Percentiles rank a stretch among this genome's conserved stretches.
These are phyloP conservation scores for Fimicolochytrium jonesii DNA, from an alignment of 192 early-diverging fungal species.

Conservation along the genomic window DNA sequence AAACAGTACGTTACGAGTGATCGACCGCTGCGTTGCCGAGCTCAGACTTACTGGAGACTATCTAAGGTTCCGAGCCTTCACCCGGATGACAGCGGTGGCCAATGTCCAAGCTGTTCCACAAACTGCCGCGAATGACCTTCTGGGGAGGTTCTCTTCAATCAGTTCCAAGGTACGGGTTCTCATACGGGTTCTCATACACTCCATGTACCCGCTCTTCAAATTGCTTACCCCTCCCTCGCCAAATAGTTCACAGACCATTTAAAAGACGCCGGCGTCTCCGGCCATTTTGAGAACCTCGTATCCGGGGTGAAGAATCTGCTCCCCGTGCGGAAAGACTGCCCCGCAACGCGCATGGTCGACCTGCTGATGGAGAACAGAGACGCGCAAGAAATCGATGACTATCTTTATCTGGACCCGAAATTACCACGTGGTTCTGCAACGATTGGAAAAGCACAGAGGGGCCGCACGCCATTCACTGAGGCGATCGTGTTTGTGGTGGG, in stretches of 20 bases:
- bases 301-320: constrained; percentile 94
- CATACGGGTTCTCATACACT: background rate
- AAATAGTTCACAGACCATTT: constrained; percentile 39
- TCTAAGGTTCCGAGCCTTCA: constrained; percentile 36
- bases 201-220: too few relatives aligned
- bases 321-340: constrained; percentile 83
- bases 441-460: background rate
- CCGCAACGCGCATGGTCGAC: constrained; percentile 80
- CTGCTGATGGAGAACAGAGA: constrained; percentile 73
- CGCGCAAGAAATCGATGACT: constrained; percentile 66
- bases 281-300: constrained; percentile 49
- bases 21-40: background rate
- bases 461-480: constrained; percentile 62
- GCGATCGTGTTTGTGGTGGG: constrained; percentile 98
- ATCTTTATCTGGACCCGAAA: constrained; percentile 87
- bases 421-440: constrained; percentile 21
- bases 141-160: constrained; percentile 45
- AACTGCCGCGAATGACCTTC: constrained; percentile 33
- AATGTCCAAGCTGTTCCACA: constrained; percentile 10
- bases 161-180: constrained; percentile 36
- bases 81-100: constrained; percentile 38
- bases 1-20: constrained; percentile 55
- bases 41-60: too few relatives aligned
- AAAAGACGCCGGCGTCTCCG: constrained; percentile 42
- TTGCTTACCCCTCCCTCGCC: too few relatives aligned